phyloP scores from a whole-genome alignment of 1,139 yeast species.

The Ogataea hybrid region DNA sequence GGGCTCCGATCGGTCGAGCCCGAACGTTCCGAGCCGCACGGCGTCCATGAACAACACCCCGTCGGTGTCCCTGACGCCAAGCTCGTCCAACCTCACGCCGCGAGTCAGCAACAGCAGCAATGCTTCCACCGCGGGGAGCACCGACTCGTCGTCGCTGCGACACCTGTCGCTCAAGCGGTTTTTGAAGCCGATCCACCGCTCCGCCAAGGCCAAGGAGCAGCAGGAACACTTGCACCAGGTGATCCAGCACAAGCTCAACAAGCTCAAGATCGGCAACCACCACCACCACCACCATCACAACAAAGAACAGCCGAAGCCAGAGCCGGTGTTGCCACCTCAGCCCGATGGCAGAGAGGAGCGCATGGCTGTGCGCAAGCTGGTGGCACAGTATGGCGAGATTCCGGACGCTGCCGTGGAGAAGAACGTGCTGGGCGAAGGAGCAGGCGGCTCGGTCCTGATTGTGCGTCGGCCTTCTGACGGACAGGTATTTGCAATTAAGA shows the following conservation, averaged over 20 bases:
- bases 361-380: slow-evolving; percentile 19
- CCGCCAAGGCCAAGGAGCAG: slow-evolving; percentile 17
- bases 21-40: background rate
- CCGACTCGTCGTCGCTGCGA: slow-evolving; percentile 10
- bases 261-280: slow-evolving; percentile 15
- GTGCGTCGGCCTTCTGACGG: slow-evolving; percentile 49
- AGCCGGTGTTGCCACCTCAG: background rate
- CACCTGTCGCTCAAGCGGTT: slow-evolving; percentile 26
- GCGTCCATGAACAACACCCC: slow-evolving; percentile 6
- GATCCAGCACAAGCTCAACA: slow-evolving; percentile 16
- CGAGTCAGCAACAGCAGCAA: slow-evolving; percentile 16
- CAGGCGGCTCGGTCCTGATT: slow-evolving; percentile 71
- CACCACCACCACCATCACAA: slow-evolving; percentile 1
- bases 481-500: slow-evolving; percentile 64
- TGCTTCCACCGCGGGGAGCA: slow-evolving; percentile 15
- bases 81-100: slow-evolving; percentile 17
- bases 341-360: background rate
- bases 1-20: slow-evolving; percentile 7
- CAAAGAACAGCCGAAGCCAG: background rate
- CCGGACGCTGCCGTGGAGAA: slow-evolving; percentile 41
- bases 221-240: slow-evolving; percentile 20
- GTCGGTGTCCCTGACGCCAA: slow-evolving; percentile 12
- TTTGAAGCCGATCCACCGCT: slow-evolving; percentile 23
- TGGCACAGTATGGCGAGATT: slow-evolving; percentile 52
- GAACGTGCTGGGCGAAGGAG: slow-evolving; percentile 57